Conservation (phyloP, 768 basidiomycete species). For the Podaxis sp. region DNA sequence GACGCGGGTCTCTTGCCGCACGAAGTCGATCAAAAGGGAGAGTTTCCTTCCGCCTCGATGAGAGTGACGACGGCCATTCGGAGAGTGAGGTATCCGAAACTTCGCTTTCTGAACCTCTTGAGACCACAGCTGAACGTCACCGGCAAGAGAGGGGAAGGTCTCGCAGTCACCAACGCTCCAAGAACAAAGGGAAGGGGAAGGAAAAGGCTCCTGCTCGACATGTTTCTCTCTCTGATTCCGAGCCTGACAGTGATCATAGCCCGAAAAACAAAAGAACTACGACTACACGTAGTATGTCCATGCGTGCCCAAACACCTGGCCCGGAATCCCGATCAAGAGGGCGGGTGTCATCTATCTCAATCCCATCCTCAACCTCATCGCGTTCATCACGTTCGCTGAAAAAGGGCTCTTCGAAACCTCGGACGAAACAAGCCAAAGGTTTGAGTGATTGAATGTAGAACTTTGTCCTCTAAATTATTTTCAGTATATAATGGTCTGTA, state of each 20-base stretch:
- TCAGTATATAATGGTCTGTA: background rate
- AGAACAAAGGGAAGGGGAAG: slow-evolving; percentile 18
- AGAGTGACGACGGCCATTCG: slow-evolving; percentile 21
- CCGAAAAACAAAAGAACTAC: background rate
- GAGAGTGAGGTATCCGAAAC: slow-evolving; percentile 15
- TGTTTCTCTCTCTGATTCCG: background rate
- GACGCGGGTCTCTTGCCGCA: slow-evolving; percentile 37
- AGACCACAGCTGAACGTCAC: background rate
- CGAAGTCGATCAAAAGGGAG: slow-evolving; percentile 55
- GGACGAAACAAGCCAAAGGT: background rate
- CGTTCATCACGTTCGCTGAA: background rate
- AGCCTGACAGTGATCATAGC: slow-evolving; percentile 3
- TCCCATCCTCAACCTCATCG: background rate
- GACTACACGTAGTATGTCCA: background rate
- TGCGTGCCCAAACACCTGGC: background rate
- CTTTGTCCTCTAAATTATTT: background rate
- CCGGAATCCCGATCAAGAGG: background rate
- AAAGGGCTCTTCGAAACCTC: background rate
- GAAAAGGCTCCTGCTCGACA: slow-evolving; percentile 1
- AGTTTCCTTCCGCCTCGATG: slow-evolving; percentile 53
- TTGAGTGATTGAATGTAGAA: background rate
- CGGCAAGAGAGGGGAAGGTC: background rate
- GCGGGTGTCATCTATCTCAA: background rate
- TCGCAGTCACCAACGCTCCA: background rate
- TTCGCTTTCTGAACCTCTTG: slow-evolving; percentile 1